These are phyloP conservation scores for Podaxis sp. DNA, from an alignment of 768 basidiomycete species.

Conservation along the genomic window DNA sequence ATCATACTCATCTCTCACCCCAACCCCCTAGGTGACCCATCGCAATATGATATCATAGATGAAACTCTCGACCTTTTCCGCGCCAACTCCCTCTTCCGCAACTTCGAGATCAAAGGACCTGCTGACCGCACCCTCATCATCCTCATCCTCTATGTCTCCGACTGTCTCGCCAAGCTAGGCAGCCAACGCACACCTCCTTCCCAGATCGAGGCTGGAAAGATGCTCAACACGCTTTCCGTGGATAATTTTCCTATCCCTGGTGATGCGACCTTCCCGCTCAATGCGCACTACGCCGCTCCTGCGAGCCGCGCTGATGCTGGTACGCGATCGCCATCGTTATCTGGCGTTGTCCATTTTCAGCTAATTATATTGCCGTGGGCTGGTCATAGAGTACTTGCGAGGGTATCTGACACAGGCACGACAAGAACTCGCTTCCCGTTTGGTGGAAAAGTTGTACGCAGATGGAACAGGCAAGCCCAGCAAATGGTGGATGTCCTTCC, in stretches of 20 bases:
- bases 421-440: constrained; percentile 83
- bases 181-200: constrained; percentile 60
- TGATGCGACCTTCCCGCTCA: constrained; percentile 91
- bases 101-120: constrained; percentile 99
- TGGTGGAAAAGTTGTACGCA: constrained; percentile 86
- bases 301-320: constrained; percentile 75
- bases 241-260: constrained; percentile 94
- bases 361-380: neutral
- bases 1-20: constrained; percentile 10
- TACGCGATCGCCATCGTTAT: constrained; percentile 24
- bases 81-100: constrained; percentile 97
- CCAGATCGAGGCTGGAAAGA: constrained; percentile 83
- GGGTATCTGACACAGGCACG: constrained; percentile 90
- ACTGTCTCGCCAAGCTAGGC: constrained; percentile 91
- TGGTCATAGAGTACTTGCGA: constrained; percentile 70
- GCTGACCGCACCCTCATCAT: constrained; percentile 95
- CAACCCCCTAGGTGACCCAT: constrained; percentile 60
- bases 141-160: constrained; percentile 95
- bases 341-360: constrained; percentile 10
- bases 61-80: constrained; percentile 96
- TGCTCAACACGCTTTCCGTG: constrained; percentile 87
- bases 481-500: constrained; percentile 99
- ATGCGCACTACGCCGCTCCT: constrained; percentile 86
- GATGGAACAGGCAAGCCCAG: constrained; percentile 93
- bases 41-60: constrained; percentile 85